Conservation (phyloP, 306 rosid species). For the Cyamopsis tetragonoloba region DNA sequence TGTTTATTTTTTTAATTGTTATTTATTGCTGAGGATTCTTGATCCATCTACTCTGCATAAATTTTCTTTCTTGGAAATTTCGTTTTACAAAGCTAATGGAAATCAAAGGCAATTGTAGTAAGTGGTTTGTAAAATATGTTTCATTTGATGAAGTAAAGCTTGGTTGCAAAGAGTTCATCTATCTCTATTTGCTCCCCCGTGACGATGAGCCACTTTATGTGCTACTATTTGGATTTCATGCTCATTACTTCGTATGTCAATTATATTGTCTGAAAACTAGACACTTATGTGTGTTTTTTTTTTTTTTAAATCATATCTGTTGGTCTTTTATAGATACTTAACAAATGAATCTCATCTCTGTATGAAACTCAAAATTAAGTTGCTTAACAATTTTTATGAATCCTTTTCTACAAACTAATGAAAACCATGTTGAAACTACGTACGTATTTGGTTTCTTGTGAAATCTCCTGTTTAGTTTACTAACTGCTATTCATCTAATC, state of each 20-base stretch:
- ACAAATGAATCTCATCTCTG: not conserved
- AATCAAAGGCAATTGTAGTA: not conserved
- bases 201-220: not conserved
- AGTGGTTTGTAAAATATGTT: conserved; percentile 3
- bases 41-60: not conserved
- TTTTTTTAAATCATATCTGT: not conserved
- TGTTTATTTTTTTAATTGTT: not conserved
- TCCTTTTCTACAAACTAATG: not conserved
- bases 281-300: not conserved
- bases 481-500: conserved; percentile 29
- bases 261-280: not conserved
- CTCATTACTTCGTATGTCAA: not conserved
- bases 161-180: not conserved
- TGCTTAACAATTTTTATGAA: not conserved
- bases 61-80: not conserved
- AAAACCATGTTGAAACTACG: not conserved
- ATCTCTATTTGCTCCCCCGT: not conserved
- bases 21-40: not conserved
- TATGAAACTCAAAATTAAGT: not conserved
- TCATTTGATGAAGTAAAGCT: conserved; percentile 1
- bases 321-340: not conserved
- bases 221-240: not conserved
- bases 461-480: conserved; percentile 19
- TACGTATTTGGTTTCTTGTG: conserved; percentile 16
- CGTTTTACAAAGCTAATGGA: not conserved